phyloP scores from a whole-genome alignment of 345 rosid genomes.

The Carallia brachiata region DNA sequence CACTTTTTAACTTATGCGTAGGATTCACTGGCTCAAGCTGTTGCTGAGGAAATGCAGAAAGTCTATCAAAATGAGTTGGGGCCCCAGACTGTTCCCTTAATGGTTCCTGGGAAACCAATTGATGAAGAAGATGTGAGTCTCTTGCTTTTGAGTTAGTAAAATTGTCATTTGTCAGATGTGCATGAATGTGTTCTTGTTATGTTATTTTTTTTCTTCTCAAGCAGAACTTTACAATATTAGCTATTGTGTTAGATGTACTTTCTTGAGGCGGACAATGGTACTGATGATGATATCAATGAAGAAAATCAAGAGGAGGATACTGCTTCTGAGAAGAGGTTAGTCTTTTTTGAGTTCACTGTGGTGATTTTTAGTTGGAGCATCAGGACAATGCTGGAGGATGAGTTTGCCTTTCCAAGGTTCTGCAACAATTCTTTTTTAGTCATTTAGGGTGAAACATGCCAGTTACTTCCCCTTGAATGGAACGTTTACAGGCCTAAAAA shows the following conservation, averaged over 20 bases:
- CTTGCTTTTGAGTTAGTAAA: background rate
- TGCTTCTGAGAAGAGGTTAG: slow-evolving; percentile 49
- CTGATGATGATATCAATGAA: slow-evolving; percentile 45
- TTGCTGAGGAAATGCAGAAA: slow-evolving; percentile 96
- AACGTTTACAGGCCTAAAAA: slow-evolving; percentile 43
- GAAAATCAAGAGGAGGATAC: slow-evolving; percentile 32
- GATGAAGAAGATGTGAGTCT: slow-evolving; percentile 69
- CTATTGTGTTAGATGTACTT: slow-evolving; percentile 60
- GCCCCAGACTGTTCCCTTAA: slow-evolving; percentile 86
- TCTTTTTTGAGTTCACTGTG: background rate
- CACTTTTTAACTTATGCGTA: slow-evolving; percentile 25
- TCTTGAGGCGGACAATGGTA: slow-evolving; percentile 62
- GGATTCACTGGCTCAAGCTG: slow-evolving; percentile 91
- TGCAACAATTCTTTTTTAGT: background rate
- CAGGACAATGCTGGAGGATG: too few relatives aligned
- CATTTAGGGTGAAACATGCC: background rate
- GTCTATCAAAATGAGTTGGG: slow-evolving; percentile 73
- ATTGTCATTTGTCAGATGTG: background rate
- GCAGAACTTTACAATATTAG: slow-evolving; percentile 6
- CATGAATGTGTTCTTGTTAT: background rate
- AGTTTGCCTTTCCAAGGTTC: background rate
- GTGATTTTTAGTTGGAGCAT: background rate
- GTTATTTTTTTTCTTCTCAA: background rate
- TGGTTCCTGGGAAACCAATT: slow-evolving; percentile 55
- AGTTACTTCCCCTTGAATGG: slow-evolving; percentile 10